phyloP scores from a whole-genome alignment of 208 protist species.

The Balamuthia mandrillaris region DNA sequence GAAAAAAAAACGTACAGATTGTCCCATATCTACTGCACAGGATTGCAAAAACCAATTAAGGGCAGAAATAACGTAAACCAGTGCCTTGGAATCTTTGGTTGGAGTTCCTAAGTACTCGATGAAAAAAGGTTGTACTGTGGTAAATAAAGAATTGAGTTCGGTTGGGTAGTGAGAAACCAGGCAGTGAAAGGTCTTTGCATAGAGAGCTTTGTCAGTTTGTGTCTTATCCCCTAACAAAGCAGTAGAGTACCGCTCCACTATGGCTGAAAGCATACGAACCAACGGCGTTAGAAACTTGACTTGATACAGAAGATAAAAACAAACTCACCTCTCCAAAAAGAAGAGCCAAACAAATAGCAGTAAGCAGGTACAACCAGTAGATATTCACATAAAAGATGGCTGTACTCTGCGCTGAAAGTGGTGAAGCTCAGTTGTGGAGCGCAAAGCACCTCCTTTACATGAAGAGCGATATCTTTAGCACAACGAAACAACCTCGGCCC shows the following conservation, averaged over 20 bases:
- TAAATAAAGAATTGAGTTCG: not conserved
- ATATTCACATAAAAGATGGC: constrained; percentile 5
- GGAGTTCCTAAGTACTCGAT: not conserved
- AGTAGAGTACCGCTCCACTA: not conserved
- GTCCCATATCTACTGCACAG: not conserved
- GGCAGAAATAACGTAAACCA: not conserved
- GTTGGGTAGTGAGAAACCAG: constrained; percentile 10
- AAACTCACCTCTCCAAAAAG: not conserved
- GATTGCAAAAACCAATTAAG: constrained; percentile 10
- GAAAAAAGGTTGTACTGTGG: not conserved
- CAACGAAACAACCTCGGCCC: not conserved
- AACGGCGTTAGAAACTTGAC: not conserved
- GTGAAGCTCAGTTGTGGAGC: not conserved
- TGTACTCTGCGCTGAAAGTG: not conserved
- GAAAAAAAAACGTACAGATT: not conserved
- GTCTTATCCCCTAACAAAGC: not conserved
- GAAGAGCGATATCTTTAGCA: not conserved
- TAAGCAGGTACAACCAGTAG: not conserved
- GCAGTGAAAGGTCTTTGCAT: not conserved
- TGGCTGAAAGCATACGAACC: not conserved
- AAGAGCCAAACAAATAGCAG: not conserved
- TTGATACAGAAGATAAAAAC: not conserved
- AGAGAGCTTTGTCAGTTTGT: not conserved
- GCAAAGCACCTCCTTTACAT: not conserved
- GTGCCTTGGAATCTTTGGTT: not conserved